A percentile compares a stretch with the other conserved stretches of the same genome.
These are phyloP conservation scores for Myriangium duriaei DNA, from an alignment of 2,329 filamentous ascomycete genomes.

Conservation along the genomic window DNA sequence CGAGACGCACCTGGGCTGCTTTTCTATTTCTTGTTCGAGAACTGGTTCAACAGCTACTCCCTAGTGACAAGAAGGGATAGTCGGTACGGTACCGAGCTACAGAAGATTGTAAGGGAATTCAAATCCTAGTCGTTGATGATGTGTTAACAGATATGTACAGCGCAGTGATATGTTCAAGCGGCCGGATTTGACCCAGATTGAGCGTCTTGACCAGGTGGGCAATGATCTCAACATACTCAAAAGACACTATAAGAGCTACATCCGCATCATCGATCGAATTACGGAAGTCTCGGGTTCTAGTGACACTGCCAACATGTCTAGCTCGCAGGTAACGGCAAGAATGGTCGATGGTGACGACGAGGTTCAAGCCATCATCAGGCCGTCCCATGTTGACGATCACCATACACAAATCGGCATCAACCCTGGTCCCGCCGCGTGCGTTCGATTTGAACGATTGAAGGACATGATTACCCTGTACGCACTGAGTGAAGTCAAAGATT, in stretches of 20 bases:
- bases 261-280: conserved; percentile 47
- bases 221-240: conserved; percentile 48
- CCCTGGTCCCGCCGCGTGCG: conserved; percentile 37
- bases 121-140: background rate
- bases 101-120: conserved; percentile 31
- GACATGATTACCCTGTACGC: conserved; percentile 50
- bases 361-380: background rate
- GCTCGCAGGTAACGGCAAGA: conserved; percentile 26
- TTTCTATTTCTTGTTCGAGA: conserved; percentile 57
- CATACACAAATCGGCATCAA: conserved; percentile 28
- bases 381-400: conserved; percentile 6
- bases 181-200: conserved; percentile 33
- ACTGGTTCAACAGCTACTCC: conserved; percentile 48
- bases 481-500: conserved; percentile 49
- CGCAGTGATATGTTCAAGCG: conserved; percentile 43
- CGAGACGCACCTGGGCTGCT: conserved; percentile 47
- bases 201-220: conserved; percentile 46
- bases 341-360: conserved; percentile 11
- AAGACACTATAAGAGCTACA: conserved; percentile 49
- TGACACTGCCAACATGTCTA: conserved; percentile 29
- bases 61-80: conserved; percentile 39
- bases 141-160: conserved; percentile 19
- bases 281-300: conserved; percentile 34
- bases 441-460: conserved; percentile 47
- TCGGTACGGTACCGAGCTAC: conserved; percentile 36